Evolutionary conservation across 345 rosid genomes (phyloP).

Genomic region (Populus deltoides): DNA sequence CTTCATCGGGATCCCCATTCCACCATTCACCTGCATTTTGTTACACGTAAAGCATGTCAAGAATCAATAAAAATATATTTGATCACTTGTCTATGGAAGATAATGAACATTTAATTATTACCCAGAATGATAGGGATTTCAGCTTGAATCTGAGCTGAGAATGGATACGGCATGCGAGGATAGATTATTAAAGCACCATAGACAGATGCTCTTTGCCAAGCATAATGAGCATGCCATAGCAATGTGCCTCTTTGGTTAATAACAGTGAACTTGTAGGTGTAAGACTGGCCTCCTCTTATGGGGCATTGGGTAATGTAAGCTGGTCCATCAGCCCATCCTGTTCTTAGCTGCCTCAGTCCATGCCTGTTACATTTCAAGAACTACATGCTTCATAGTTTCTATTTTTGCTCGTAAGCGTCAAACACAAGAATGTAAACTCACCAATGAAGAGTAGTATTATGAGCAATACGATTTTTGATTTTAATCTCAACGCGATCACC

Average conservation of each 20-base stretch:
- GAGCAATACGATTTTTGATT: conserved; percentile 45
- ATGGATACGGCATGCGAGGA: conserved; percentile 53
- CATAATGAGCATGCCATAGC: conserved; percentile 58
- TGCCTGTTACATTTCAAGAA: conserved; percentile 37
- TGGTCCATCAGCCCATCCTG: conserved; percentile 74
- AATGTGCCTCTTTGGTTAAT: conserved; percentile 60
- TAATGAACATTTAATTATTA: conserved; percentile 2
- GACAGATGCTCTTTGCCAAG: conserved; percentile 71
- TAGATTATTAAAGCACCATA: conserved; percentile 61
- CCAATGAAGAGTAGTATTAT: conserved; percentile 64
- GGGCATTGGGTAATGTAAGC: conserved; percentile 71
- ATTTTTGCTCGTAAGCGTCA: background rate
- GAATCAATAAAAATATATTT: background rate
- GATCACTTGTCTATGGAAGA: background rate
- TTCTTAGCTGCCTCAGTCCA: conserved; percentile 57
- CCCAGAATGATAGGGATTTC: conserved; percentile 64
- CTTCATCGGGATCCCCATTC: conserved; percentile 48
- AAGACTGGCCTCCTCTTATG: conserved; percentile 46
- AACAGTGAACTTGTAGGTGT: conserved; percentile 51
- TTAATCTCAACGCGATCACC: conserved; percentile 61
- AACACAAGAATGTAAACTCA: conserved; percentile 13
- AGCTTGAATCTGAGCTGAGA: conserved; percentile 37
- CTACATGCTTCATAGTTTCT: no score
- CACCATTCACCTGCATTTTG: conserved; percentile 61
- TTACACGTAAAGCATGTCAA: background rate